Conservation (phyloP, 257 asterid genomes). For the Solanum neorickii region DNA sequence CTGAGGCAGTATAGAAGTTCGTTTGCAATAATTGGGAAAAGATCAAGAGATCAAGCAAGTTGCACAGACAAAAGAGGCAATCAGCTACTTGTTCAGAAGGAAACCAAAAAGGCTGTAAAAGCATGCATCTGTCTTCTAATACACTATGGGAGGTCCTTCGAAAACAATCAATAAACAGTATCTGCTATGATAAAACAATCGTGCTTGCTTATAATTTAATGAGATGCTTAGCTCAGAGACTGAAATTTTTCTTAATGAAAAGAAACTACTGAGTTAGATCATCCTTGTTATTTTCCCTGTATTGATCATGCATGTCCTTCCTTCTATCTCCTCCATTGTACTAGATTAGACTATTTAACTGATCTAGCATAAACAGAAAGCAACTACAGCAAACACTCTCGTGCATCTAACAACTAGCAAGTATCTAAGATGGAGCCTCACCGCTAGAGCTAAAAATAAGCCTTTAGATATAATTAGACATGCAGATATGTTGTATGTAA, state of each 20-base stretch:
- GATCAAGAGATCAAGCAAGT: background rate
- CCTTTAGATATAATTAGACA: background rate
- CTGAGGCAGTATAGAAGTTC: slow-evolving; percentile 14
- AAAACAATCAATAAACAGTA: background rate
- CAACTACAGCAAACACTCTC: background rate
- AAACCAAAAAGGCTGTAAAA: background rate
- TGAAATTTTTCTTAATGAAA: background rate
- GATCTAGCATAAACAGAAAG: background rate
- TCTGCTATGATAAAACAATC: background rate
- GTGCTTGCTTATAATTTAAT: background rate
- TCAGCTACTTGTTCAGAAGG: background rate
- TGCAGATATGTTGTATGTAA: background rate
- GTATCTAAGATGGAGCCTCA: background rate
- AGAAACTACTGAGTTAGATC: background rate
- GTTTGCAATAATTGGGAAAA: background rate
- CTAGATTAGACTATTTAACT: background rate
- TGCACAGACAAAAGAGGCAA: background rate
- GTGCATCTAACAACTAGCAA: background rate
- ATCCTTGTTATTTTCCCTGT: background rate
- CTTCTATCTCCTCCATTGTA: background rate
- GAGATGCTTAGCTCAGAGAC: background rate
- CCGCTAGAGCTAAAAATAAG: background rate
- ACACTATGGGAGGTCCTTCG: background rate
- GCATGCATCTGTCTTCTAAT: background rate
- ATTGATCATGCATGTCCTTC: background rate